Evolutionary conservation across 305 asterid species (phyloP), one percentile per base, ranked within the genome.

Genomic region (Ilex paraguariensis): DNA sequence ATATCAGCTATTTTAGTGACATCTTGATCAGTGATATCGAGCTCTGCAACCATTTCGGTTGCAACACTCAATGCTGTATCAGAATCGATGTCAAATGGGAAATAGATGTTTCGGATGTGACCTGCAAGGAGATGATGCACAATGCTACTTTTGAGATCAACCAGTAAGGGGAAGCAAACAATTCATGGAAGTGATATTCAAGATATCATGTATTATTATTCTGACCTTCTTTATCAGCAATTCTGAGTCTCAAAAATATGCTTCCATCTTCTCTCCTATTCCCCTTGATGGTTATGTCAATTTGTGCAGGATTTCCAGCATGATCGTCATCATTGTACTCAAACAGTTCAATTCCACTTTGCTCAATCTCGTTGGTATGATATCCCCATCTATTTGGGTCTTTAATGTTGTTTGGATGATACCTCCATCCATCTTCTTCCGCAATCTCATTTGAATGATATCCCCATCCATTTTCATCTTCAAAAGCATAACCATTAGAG

Each of bases 41-140:
- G 60, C 70, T 89, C 95, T 6, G 85, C 77, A 6, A 89, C 91
- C 97, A 89, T 89, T 75, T 89, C 97, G 3, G 91, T 77, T 2
- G 95, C 97, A 39, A 89, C 97, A 7, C 82, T 78, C 49, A 80
- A 51, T 57, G 94, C 94, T 6, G 97, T 87, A 71, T 89, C 97
- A 10, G 66, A 73, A 59, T 84, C 87, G 6, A 82, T 50, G 56
- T 89, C 91, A 56, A 89, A 87, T 3, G 87, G 94, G 72, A 89
- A 89, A 60, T 87, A 83, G 28, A 89, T 89, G 77, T 89, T 89
- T 54, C 95, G 77, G 36, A 80, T 73, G 31, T 80, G 87, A 13
- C 87, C 96, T 89, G 89, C 63, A 71, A 75, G 58, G 68, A 69
- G 3, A 59, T 6, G 13, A 48, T 50, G 58, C 11, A 30, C 17